These are phyloP conservation scores for Botrytis porri DNA, from an alignment of 2,329 filamentous ascomycete species.

Conservation along the genomic window DNA sequence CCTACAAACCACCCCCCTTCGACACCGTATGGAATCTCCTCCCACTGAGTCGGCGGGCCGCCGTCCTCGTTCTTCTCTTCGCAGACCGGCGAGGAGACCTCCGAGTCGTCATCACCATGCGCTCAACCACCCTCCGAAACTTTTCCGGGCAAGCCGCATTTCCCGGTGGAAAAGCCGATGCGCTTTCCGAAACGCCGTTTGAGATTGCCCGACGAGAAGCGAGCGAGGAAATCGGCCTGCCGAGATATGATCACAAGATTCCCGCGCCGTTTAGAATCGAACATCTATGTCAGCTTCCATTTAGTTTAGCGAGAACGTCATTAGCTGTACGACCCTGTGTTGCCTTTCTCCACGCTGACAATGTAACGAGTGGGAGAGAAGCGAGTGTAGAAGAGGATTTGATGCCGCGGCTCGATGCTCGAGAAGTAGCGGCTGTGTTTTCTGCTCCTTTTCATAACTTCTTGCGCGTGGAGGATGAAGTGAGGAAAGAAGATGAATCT, in stretches of 20 bases:
- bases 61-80: constrained; percentile 84
- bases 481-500: constrained; percentile 37
- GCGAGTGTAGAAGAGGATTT: constrained; percentile 64
- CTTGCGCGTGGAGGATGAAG: constrained; percentile 59
- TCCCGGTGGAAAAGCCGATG: constrained; percentile 72
- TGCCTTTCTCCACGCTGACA: constrained; percentile 68
- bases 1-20: constrained; percentile 59
- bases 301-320: constrained; percentile 69
- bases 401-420: constrained; percentile 78
- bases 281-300: constrained; percentile 80
- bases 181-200: constrained; percentile 58
- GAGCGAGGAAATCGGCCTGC: constrained; percentile 88
- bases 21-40: constrained; percentile 58
- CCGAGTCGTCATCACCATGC: constrained; percentile 67
- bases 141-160: constrained; percentile 86
- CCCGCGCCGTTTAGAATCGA: constrained; percentile 80
- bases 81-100: constrained; percentile 79
- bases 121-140: constrained; percentile 59
- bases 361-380: constrained; percentile 38
- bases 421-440: constrained; percentile 92
- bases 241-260: constrained; percentile 64
- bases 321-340: constrained; percentile 74
- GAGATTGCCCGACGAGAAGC: constrained; percentile 87
- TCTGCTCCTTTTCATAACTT: constrained; percentile 87
- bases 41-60: constrained; percentile 68